Evolutionary conservation across 2,329 filamentous ascomycete genomes (phyloP).

Genomic region (Pseudopyrenochaeta lycopersici): DNA sequence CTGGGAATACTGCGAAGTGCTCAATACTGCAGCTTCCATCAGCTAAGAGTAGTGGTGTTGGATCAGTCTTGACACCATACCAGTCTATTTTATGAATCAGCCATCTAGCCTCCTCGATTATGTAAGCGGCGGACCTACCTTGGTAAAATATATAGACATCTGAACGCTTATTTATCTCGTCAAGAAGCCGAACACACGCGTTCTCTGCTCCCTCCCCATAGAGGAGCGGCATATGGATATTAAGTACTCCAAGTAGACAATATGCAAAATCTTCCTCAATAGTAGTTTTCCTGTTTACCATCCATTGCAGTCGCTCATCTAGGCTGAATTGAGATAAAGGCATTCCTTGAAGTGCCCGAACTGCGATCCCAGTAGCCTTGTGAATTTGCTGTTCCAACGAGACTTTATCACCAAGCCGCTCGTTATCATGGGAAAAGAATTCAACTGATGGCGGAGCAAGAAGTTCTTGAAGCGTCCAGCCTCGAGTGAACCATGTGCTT

Average conservation of each 20-base stretch:
- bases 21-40: too few relatives aligned
- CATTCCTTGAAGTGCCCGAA: background rate
- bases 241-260: constrained; percentile 13
- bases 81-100: too few relatives aligned
- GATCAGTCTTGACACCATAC: too few relatives aligned
- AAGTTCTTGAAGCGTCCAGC: constrained; percentile 12
- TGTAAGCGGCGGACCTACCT: too few relatives aligned
- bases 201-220: constrained; percentile 16
- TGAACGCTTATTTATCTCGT: too few relatives aligned
- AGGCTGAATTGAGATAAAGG: background rate
- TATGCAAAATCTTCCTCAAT: constrained; percentile 19
- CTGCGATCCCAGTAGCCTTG: constrained; percentile 1
- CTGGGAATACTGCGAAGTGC: too few relatives aligned
- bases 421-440: constrained; percentile 7
- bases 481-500: constrained; percentile 13
- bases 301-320: constrained; percentile 13
- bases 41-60: too few relatives aligned
- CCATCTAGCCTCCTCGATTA: too few relatives aligned
- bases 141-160: too few relatives aligned
- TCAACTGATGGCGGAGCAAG: constrained; percentile 2
- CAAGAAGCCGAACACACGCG: constrained; percentile 17
- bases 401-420: constrained; percentile 1
- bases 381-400: background rate
- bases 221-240: constrained; percentile 9
- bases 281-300: constrained; percentile 16